These are phyloP conservation scores for Gloeopeniophorella convolvens DNA, from an alignment of 768 basidiomycete genomes.

Conservation along the genomic window DNA sequence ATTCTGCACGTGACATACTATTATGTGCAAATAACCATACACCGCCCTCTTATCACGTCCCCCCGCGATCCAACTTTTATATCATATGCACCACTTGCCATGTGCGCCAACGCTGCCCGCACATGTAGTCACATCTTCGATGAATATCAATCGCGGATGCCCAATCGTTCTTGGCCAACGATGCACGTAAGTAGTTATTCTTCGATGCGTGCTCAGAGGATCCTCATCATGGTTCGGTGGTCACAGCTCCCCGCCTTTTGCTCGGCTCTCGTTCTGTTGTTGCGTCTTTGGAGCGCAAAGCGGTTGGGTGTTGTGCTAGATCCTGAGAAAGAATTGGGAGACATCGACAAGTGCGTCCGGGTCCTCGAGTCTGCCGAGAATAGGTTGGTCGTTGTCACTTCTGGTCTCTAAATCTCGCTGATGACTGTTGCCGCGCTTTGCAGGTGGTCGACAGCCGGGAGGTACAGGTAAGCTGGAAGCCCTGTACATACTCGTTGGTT, in stretches of 20 bases:
- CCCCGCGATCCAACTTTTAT: conserved; percentile 28
- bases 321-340: conserved; percentile 18
- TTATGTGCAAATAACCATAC: conserved; percentile 37
- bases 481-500: too few species aligned
- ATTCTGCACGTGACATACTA: conserved; percentile 36
- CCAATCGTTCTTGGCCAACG: conserved; percentile 18
- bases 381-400: conserved; percentile 1
- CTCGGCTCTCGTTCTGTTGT: conserved; percentile 36
- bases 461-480: too few species aligned
- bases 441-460: conserved; percentile 44
- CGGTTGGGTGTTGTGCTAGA: conserved; percentile 19
- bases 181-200: conserved; percentile 8
- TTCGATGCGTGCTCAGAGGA: neutral
- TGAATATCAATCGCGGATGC: conserved; percentile 24
- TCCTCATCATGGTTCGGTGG: conserved; percentile 15
- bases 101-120: conserved; percentile 45
- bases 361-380: conserved; percentile 16
- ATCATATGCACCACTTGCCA: conserved; percentile 41
- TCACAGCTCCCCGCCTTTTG: conserved; percentile 29
- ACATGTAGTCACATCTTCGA: conserved; percentile 41
- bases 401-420: neutral
- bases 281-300: conserved; percentile 39
- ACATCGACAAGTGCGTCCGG: conserved; percentile 21
- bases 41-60: conserved; percentile 42
- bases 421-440: neutral